Conservation (phyloP, 2,329 filamentous ascomycete genomes). For the Aspergillus neotritici region DNA sequence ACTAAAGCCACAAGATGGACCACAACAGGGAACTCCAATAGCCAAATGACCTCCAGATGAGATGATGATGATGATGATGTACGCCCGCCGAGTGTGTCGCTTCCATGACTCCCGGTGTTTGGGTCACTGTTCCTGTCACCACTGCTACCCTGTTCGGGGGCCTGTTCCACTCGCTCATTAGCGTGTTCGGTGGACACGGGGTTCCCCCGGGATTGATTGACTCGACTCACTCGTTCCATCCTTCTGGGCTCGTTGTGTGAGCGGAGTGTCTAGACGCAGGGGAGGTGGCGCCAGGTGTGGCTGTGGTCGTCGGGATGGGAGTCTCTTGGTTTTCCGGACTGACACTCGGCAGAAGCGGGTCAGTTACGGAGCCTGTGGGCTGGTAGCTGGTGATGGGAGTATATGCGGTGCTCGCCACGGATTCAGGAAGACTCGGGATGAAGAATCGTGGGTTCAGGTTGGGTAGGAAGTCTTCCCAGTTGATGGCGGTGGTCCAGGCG, state of each 20-base stretch:
- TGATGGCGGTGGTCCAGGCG: slow-evolving; percentile 8
- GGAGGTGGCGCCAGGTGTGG: background rate
- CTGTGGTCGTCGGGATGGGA: background rate
- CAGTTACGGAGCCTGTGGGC: too few relatives aligned
- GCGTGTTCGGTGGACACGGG: background rate
- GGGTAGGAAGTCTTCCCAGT: slow-evolving; percentile 5
- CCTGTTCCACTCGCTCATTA: background rate
- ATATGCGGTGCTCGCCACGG: background rate
- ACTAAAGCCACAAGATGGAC: slow-evolving; percentile 3
- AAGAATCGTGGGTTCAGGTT: slow-evolving; percentile 2
- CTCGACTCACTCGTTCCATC: background rate
- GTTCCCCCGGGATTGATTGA: background rate
- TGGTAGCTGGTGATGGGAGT: too few relatives aligned
- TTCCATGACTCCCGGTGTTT: slow-evolving; percentile 1
- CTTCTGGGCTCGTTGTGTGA: too few relatives aligned
- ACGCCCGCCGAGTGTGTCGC: slow-evolving; percentile 6
- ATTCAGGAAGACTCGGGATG: background rate
- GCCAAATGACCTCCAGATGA: background rate
- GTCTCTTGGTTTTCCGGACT: background rate
- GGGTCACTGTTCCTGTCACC: slow-evolving; percentile 7
- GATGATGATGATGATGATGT: background rate
- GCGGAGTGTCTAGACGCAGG: too few relatives aligned
- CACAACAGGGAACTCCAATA: background rate
- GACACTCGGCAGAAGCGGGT: too few relatives aligned
- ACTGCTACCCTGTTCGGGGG: slow-evolving; percentile 3